Evolutionary conservation across 2,329 filamentous ascomycete species (phyloP).

Genomic region (Pyrenochaeta sp.): DNA sequence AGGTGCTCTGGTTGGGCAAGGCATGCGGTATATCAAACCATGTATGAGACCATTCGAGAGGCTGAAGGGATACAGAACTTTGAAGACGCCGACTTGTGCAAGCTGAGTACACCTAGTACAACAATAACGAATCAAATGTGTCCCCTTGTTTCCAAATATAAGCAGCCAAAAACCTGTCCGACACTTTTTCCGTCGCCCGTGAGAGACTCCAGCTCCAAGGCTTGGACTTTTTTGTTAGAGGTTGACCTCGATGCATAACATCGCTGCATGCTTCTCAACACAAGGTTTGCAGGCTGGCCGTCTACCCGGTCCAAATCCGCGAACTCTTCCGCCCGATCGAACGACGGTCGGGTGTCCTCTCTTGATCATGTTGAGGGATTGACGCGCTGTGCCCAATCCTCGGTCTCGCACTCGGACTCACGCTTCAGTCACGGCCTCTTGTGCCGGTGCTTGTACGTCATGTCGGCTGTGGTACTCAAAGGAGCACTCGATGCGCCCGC

Average conservation of each 20-base stretch:
- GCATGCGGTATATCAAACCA: not conserved
- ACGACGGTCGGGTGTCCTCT: constrained; percentile 1
- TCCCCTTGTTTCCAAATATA: not conserved
- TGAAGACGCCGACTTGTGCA: constrained; percentile 1
- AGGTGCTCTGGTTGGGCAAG: not conserved
- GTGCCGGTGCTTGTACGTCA: not conserved
- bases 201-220: not conserved
- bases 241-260: no score
- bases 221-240: no score
- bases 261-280: not conserved
- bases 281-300: constrained; percentile 1
- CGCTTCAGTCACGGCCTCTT: not conserved
- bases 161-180: not conserved
- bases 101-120: not conserved
- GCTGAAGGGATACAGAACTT: not conserved
- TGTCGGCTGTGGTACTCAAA: constrained; percentile 19
- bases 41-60: not conserved
- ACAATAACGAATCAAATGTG: not conserved
- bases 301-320: not conserved
- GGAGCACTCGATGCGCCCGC: constrained; percentile 17
- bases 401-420: not conserved
- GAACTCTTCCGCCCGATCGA: constrained; percentile 2
- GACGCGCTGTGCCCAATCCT: not conserved
- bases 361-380: constrained; percentile 1
- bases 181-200: not conserved